These are phyloP conservation scores for Mycena chlorophos DNA, from an alignment of 768 basidiomycete genomes.

Conservation along the genomic window DNA sequence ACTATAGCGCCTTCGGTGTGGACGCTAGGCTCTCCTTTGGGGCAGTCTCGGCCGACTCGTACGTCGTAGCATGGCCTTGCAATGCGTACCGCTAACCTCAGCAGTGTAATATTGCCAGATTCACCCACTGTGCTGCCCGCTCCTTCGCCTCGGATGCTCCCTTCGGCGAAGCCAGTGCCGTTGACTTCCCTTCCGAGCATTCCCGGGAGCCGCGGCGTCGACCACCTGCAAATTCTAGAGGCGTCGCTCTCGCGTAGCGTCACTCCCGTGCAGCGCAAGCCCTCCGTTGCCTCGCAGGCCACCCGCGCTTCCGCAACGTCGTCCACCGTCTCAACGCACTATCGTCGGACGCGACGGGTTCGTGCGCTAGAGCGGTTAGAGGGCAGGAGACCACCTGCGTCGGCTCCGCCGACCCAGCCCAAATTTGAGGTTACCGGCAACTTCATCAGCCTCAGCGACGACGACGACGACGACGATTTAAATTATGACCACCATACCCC, in stretches of 20 bases:
- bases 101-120: neutral
- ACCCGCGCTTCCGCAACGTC: slow-evolving; percentile 27
- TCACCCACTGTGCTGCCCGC: neutral
- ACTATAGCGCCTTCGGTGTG: no score
- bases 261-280: slow-evolving; percentile 25
- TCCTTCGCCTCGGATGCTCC: slow-evolving; percentile 19
- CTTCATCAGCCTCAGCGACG: slow-evolving; percentile 71
- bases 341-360: slow-evolving; percentile 50
- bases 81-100: neutral
- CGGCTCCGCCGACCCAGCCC: slow-evolving; percentile 24
- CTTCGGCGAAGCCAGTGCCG: slow-evolving; percentile 11
- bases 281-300: slow-evolving; percentile 7
- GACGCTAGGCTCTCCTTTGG: no score
- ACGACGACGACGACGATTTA: slow-evolving; percentile 54
- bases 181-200: slow-evolving; percentile 3
- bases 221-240: neutral
- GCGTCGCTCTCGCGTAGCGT: slow-evolving; percentile 22
- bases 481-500: slow-evolving; percentile 31
- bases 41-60: no score
- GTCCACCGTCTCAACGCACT: slow-evolving; percentile 50
- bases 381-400: slow-evolving; percentile 50
- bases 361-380: slow-evolving; percentile 67
- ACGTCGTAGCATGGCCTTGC: no score
- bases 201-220: neutral
- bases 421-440: slow-evolving; percentile 36